These are phyloP conservation scores for Pyrenophora graminea DNA, from an alignment of 2,329 filamentous ascomycete species.

Conservation along the genomic window DNA sequence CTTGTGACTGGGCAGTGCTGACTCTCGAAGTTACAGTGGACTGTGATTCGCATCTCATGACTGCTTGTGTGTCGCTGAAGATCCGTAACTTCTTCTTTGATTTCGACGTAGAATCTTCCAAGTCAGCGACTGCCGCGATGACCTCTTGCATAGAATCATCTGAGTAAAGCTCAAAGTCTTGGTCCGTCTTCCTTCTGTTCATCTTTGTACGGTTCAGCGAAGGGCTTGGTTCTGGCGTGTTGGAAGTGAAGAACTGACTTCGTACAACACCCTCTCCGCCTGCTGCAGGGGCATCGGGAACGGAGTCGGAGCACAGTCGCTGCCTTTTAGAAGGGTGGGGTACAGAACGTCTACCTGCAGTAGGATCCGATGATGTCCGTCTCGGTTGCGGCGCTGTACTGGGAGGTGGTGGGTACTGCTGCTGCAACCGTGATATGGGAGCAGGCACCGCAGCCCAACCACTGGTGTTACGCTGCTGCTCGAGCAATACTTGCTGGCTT, in stretches of 20 bases:
- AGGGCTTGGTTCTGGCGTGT: conserved; percentile 46
- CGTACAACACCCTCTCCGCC: conserved; percentile 39
- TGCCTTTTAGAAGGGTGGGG: conserved; percentile 51
- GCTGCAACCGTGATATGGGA: conserved; percentile 46
- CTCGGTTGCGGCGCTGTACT: conserved; percentile 51
- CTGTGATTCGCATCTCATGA: conserved; percentile 31
- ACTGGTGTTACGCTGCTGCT: conserved; percentile 54
- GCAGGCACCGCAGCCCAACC: conserved; percentile 61
- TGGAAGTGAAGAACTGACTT: conserved; percentile 52
- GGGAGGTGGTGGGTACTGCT: conserved; percentile 23
- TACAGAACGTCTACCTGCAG: conserved; percentile 48
- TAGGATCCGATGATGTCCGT: conserved; percentile 45
- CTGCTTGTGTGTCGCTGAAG: conserved; percentile 34
- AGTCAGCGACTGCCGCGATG: conserved; percentile 43
- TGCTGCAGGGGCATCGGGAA: conserved; percentile 33
- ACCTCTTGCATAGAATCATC: conserved; percentile 55
- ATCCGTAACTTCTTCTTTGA: conserved; percentile 41
- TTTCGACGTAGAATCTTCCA: conserved; percentile 35
- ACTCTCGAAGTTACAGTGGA: conserved; percentile 32
- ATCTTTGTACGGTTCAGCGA: conserved; percentile 45
- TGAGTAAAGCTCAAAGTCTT: conserved; percentile 53
- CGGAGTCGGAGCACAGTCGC: conserved; percentile 51
- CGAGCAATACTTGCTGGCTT: conserved; percentile 63
- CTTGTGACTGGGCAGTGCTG: conserved; percentile 32
- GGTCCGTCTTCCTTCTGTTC: conserved; percentile 35